Evolutionary conservation across 177 flowering plant species (phyloP).

Genomic region (Vitis hybrid): DNA sequence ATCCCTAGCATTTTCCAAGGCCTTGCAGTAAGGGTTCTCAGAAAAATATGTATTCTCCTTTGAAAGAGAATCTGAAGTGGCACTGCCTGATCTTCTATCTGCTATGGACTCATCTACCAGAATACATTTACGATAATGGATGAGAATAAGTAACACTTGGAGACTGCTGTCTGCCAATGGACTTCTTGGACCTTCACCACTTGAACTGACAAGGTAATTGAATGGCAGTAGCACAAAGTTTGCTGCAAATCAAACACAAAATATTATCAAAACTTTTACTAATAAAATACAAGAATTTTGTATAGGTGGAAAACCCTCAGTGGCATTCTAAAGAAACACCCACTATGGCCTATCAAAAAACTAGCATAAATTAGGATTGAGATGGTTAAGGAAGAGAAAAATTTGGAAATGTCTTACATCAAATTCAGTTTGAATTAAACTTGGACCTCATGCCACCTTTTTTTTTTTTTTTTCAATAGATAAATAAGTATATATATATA

Average conservation of each 20-base stretch:
- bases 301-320: background rate
- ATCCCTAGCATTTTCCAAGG: constrained; percentile 81
- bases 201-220: constrained; percentile 66
- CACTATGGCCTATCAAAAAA: too few species aligned
- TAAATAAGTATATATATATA: too few species aligned
- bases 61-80: constrained; percentile 42
- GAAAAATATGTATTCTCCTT: constrained; percentile 52
- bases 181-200: constrained; percentile 63
- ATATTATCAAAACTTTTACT: constrained; percentile 11
- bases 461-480: too few species aligned
- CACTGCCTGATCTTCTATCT: constrained; percentile 38
- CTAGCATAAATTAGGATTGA: too few species aligned
- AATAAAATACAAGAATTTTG: background rate
- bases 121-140: constrained; percentile 68
- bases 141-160: constrained; percentile 70
- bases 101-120: constrained; percentile 34
- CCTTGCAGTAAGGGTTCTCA: constrained; percentile 75
- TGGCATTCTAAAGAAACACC: too few species aligned
- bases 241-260: constrained; percentile 58
- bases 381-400: too few species aligned
- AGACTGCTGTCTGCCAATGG: constrained; percentile 79
- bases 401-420: too few species aligned
- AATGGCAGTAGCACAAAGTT: constrained; percentile 76
- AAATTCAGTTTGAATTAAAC: too few species aligned
- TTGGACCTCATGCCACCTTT: too few species aligned